These are phyloP conservation scores for Aspergillus hiratsukae DNA, from an alignment of 2,329 filamentous ascomycete species.

Conservation along the genomic window DNA sequence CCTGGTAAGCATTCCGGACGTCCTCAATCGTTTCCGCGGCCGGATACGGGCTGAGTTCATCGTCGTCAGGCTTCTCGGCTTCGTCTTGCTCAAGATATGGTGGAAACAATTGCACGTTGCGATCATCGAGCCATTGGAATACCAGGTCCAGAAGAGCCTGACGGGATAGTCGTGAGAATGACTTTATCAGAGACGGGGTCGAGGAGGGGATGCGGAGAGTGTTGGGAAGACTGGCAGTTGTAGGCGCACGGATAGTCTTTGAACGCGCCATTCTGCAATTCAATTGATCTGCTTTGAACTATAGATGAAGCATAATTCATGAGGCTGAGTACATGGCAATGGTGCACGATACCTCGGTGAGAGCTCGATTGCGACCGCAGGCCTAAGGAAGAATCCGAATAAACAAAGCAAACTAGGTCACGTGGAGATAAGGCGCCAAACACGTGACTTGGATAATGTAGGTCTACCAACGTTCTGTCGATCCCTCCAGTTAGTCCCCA, in stretches of 20 bases:
- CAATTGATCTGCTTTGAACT: neutral
- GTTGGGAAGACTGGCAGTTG: slow-evolving; percentile 66
- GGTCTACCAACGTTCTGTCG: no score
- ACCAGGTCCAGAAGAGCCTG: slow-evolving; percentile 67
- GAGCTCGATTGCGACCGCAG: neutral
- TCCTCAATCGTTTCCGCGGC: slow-evolving; percentile 61
- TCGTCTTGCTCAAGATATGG: slow-evolving; percentile 56
- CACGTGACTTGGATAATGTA: no score
- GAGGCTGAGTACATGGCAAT: neutral
- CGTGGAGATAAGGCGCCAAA: neutral
- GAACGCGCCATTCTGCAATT: slow-evolving; percentile 27
- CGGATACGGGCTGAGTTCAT: slow-evolving; percentile 64
- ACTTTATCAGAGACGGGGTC: slow-evolving; percentile 61
- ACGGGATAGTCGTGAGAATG: slow-evolving; percentile 66
- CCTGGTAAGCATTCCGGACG: slow-evolving; percentile 61
- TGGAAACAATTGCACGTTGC: slow-evolving; percentile 55
- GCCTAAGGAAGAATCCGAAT: neutral
- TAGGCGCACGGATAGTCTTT: slow-evolving; percentile 52
- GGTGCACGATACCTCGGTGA: neutral
- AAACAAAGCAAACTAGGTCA: neutral
- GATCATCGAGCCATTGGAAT: slow-evolving; percentile 71
- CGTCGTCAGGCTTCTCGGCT: slow-evolving; percentile 49
- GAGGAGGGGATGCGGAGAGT: slow-evolving; percentile 63
- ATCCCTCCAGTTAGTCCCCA: no score
- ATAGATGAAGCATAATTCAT: neutral